Evolutionary conservation across 169 alveolate species (phyloP).

Genomic region (Cyclospora cayetanensis): DNA sequence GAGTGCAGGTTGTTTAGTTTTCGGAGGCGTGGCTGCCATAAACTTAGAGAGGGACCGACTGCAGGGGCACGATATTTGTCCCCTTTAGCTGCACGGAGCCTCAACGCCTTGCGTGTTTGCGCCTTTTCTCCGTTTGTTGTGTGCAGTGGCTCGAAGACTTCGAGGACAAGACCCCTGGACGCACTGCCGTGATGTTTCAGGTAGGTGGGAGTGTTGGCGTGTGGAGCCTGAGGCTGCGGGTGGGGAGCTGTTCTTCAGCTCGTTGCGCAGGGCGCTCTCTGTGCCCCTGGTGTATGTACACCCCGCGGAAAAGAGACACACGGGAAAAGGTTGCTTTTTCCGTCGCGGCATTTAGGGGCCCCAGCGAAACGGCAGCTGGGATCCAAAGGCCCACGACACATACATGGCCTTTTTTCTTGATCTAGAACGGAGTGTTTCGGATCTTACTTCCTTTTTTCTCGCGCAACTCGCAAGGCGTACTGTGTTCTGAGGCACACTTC

Average conservation of each 20-base stretch:
- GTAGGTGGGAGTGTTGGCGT: neutral
- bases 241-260: neutral
- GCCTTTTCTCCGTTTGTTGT: too few relatives aligned
- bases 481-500: too few relatives aligned
- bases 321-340: neutral
- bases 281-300: neutral
- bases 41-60: too few relatives aligned
- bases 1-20: too few relatives aligned
- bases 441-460: too few relatives aligned
- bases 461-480: too few relatives aligned
- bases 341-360: neutral
- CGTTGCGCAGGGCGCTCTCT: neutral
- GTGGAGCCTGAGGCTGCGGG: neutral
- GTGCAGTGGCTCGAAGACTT: neutral
- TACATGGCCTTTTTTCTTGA: too few relatives aligned
- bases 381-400: neutral
- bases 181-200: constrained; percentile 1
- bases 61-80: too few relatives aligned
- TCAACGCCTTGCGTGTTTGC: too few relatives aligned
- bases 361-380: neutral
- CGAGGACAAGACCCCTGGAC: neutral
- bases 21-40: too few relatives aligned
- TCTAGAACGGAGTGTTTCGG: too few relatives aligned
- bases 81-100: too few relatives aligned
- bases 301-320: constrained; percentile 32